Evolutionary conservation across 2,329 filamentous ascomycete genomes (phyloP).

Genomic region (Aspergillus awamori): DNA sequence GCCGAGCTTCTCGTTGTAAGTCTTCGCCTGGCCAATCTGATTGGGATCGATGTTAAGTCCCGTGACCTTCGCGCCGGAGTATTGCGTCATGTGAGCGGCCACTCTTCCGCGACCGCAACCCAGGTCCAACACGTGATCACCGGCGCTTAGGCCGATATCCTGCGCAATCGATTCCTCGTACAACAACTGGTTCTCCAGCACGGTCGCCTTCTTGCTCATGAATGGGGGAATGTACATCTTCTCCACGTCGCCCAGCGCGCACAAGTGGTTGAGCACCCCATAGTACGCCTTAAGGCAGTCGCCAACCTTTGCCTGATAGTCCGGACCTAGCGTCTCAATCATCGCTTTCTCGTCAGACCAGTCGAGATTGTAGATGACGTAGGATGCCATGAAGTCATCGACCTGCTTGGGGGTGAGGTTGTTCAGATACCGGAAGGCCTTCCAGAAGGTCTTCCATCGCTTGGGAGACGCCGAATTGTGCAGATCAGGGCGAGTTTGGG

Average conservation of each 20-base stretch:
- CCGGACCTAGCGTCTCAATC: conserved; percentile 50
- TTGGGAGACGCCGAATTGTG: conserved; percentile 53
- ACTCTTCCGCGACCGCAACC: conserved; percentile 58
- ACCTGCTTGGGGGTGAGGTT: conserved; percentile 55
- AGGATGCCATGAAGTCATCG: conserved; percentile 60
- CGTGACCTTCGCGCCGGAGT: conserved; percentile 52
- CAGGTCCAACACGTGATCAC: conserved; percentile 55
- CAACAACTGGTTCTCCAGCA: conserved; percentile 57
- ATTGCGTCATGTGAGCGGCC: conserved; percentile 57
- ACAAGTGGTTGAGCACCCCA: conserved; percentile 58
- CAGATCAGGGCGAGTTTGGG: conserved; percentile 27
- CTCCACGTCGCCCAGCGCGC: conserved; percentile 59
- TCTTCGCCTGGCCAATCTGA: conserved; percentile 52
- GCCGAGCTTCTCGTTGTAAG: conserved; percentile 49
- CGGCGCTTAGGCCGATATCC: conserved; percentile 50
- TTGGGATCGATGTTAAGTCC: conserved; percentile 60
- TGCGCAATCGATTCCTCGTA: conserved; percentile 56
- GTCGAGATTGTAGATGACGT: conserved; percentile 60
- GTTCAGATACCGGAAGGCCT: conserved; percentile 54
- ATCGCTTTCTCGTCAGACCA: conserved; percentile 57
- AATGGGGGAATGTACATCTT: conserved; percentile 62
- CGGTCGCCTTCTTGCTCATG: conserved; percentile 55
- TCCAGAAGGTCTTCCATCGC: conserved; percentile 54
- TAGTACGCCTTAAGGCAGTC: conserved; percentile 58
- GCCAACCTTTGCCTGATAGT: conserved; percentile 56